Percentiles rank a stretch among this genome's conserved stretches.
Evolutionary conservation across 805 yeast species (phyloP).

Genomic region (Candida orba): DNA sequence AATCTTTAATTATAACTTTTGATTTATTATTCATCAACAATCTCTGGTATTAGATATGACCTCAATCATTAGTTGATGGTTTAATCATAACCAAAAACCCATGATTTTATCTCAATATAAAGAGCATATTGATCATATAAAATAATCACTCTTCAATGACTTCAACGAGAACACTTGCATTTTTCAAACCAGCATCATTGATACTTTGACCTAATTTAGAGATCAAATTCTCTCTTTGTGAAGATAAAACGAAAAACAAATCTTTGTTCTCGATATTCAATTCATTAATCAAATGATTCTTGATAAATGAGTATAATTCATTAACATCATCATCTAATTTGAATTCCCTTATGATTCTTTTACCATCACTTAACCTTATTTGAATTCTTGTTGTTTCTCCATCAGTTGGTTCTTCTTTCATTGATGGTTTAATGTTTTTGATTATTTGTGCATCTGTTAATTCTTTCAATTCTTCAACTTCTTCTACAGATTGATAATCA

Average conservation of each 20-base stretch:
- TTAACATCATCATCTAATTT: constrained; percentile 49
- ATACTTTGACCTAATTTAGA: constrained; percentile 48
- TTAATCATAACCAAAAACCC: no score
- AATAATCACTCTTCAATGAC: constrained; percentile 9
- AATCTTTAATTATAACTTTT: no score
- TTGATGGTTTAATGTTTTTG: constrained; percentile 40
- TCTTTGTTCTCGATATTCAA: constrained; percentile 25
- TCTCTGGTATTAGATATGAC: no score
- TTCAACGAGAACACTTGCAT: constrained; percentile 48
- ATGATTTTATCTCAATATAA: no score
- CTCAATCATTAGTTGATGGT: no score
- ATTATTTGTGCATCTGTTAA: constrained; percentile 38
- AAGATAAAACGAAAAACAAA: constrained; percentile 37
- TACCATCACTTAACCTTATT: constrained; percentile 84
- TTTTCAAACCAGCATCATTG: constrained; percentile 69
- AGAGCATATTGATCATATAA: no score
- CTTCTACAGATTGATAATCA: constrained; percentile 16
- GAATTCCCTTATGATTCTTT: constrained; percentile 69
- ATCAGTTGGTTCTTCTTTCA: constrained; percentile 55
- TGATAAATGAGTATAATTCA: constrained; percentile 58
- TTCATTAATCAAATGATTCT: constrained; percentile 37
- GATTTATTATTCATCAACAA: no score
- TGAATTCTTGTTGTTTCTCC: constrained; percentile 56
- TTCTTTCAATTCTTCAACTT: constrained; percentile 13
- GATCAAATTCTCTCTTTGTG: constrained; percentile 46